Conservation (phyloP, 2,329 filamentous ascomycete species). For the Penicillium sp. region DNA sequence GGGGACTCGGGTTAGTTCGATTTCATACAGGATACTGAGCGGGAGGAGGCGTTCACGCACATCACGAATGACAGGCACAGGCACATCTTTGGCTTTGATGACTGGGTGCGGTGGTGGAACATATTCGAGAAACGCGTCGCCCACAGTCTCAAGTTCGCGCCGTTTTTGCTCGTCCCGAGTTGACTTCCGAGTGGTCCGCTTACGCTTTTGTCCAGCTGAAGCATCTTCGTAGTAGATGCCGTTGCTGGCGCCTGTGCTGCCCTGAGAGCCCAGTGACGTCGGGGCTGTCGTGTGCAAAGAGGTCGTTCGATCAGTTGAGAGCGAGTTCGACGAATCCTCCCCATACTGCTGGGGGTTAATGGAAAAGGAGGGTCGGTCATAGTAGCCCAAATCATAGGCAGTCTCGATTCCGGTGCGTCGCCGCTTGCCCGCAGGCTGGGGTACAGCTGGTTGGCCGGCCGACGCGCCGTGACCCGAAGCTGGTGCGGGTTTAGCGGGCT, state of each 20-base stretch:
- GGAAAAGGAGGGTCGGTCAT: slow-evolving; percentile 70
- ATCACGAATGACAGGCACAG: slow-evolving; percentile 60
- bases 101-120: slow-evolving; percentile 83
- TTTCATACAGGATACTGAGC: not conserved
- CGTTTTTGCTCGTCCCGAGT: slow-evolving; percentile 79
- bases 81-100: slow-evolving; percentile 83
- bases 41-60: slow-evolving; percentile 44
- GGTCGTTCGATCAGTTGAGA: slow-evolving; percentile 80
- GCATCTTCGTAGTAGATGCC: slow-evolving; percentile 67
- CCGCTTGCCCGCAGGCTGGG: slow-evolving; percentile 64
- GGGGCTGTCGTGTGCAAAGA: slow-evolving; percentile 85
- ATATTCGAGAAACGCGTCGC: slow-evolving; percentile 75
- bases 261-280: slow-evolving; percentile 75
- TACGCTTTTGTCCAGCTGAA: slow-evolving; percentile 80
- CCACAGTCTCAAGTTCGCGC: slow-evolving; percentile 69
- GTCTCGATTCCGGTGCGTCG: slow-evolving; percentile 65
- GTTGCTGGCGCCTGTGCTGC: slow-evolving; percentile 52
- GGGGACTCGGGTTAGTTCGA: not conserved
- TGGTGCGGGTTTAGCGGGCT: slow-evolving; percentile 19
- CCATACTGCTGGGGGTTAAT: slow-evolving; percentile 71
- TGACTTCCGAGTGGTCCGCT: slow-evolving; percentile 77
- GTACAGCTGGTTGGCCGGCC: slow-evolving; percentile 30
- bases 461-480: slow-evolving; percentile 20
- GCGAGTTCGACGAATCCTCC: slow-evolving; percentile 67
- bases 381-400: slow-evolving; percentile 70